Base-by-base conservation (phyloP, 2,329 filamentous ascomycete genomes). In the Fonsecaea nubica region DNA sequence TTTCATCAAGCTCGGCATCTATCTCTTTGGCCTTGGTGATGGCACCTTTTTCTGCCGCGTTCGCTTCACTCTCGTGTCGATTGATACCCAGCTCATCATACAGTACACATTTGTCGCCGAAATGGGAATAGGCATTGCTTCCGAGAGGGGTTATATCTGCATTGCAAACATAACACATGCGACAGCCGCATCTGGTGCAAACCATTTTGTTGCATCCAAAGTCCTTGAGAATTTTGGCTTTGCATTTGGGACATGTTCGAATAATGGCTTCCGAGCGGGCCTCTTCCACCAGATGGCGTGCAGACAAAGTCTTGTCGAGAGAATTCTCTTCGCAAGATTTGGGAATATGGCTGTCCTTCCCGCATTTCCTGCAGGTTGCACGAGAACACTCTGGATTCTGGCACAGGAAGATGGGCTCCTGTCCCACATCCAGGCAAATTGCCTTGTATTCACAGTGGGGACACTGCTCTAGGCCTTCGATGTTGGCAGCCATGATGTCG, bases 381-480 rank as follows among this genome's bases (percentile, higher is more conserved):
- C 84, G 83, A 68, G 80, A 80, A 75, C 92, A 96, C 0, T 86
- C 84, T 0, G 84, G 82, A 63, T 88, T 89, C 60, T 85, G 80
- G 77, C 92, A 96, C 3, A 83, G 82, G 69, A 96, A 96, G 73
- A 93, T 90, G 67, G 84, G 88, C 75, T 94, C 85, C 18, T 86
- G 79, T 18, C 90, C 86, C 1, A 90, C 78, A 0, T 90, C 86
- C 0, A 86, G 87, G 69, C 87, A 91, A 66, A 92, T 90, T 38
- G 88, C 90, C 50, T 91, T 92, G 79, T 87, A 96, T 25, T 91
- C 88, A 76, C 92, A 96, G 74, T 93, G 95, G 0, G 92, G 92
- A 71, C 92, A 96, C 36, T 85, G 87, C 36, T 86, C 90, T 1
- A 96, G 84, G 67, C 89, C 87, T 48, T 92, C 87, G 40, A 96